phyloP scores from a whole-genome alignment of 371 early-diverging fungal genomes.

The Lichtheimia corymbifera region DNA sequence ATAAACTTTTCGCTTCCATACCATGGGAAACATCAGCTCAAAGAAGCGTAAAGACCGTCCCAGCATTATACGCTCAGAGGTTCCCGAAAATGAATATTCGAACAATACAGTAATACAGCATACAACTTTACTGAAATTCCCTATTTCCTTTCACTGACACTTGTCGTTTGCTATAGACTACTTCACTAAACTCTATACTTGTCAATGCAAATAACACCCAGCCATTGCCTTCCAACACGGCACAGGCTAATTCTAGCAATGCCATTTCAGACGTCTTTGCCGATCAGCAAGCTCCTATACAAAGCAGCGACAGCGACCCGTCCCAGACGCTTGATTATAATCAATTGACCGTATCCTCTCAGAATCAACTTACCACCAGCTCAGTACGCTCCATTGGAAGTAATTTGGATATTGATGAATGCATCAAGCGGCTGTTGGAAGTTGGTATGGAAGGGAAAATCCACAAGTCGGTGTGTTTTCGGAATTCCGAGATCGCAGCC shows the following conservation, averaged over 20 bases:
- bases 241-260: constrained; percentile 5
- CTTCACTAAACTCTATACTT: constrained; percentile 49
- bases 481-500: constrained; percentile 87
- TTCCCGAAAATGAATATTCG: constrained; percentile 47
- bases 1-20: background rate
- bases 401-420: constrained; percentile 83
- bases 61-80: constrained; percentile 39
- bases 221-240: constrained; percentile 12
- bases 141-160: background rate
- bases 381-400: constrained; percentile 47
- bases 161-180: constrained; percentile 13
- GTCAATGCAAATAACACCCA: constrained; percentile 27
- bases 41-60: constrained; percentile 49
- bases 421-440: constrained; percentile 79
- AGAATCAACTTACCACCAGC: constrained; percentile 47
- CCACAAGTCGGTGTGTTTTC: constrained; percentile 72
- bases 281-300: background rate
- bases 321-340: constrained; percentile 19
- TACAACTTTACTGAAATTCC: background rate
- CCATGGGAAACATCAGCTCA: constrained; percentile 47
- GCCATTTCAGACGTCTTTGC: background rate
- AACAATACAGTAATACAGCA: constrained; percentile 29
- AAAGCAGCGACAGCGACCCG: constrained; percentile 7
- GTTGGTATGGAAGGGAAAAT: constrained; percentile 74
- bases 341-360: constrained; percentile 40